Base-by-base conservation (phyloP, 2,329 filamentous ascomycete species). In the Fusarium fujikuroi region DNA sequence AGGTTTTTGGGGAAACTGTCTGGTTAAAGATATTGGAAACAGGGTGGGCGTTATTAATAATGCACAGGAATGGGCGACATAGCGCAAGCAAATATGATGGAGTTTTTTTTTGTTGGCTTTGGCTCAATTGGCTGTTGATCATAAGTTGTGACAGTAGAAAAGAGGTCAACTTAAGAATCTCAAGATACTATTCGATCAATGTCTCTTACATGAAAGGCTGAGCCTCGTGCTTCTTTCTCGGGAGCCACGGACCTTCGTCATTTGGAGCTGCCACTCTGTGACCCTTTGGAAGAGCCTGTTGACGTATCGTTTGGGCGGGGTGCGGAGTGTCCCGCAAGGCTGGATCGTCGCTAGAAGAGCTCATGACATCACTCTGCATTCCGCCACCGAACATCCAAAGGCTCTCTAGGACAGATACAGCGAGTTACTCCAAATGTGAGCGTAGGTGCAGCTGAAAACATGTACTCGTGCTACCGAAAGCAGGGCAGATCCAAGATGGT, bases 301-400 rank as follows among this genome's bases (percentile, higher is more conserved):
- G 66, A 72, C 69, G 66, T 72, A 72, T 74, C 46, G 63, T 62
- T 50, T 60, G 58, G 32, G 44, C 63, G 63, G 72, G 72, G 71
- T 70, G 70, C 66, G 69, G 69, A 72, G 70, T 68, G 65, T 71
- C 66, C 67, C 58, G 60, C 64, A 72, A 57, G 53, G 60, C 72
- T 67, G 63, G 66, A 73, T 73, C 70, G 46, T 60, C 40, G 58
- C 59, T 52, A 57, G 32, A 30, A 40, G 57, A 47, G 61, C 46
- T 53, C 32, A 81, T 82, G 81, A 82, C 81, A 82, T 82, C 81
- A 82, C 79, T 64, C 63, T 73, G 74, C 78, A 79, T 79, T 76
- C 76, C 79, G 68, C 75, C 73, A 74, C 73, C 74, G 53, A 66
- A 59, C 62, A 63, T n/a, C 39, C 36, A 23, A 50, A 40, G 60